These are phyloP conservation scores for Elsinoe necatrix DNA, from an alignment of 2,329 filamentous ascomycete genomes.

Conservation along the genomic window DNA sequence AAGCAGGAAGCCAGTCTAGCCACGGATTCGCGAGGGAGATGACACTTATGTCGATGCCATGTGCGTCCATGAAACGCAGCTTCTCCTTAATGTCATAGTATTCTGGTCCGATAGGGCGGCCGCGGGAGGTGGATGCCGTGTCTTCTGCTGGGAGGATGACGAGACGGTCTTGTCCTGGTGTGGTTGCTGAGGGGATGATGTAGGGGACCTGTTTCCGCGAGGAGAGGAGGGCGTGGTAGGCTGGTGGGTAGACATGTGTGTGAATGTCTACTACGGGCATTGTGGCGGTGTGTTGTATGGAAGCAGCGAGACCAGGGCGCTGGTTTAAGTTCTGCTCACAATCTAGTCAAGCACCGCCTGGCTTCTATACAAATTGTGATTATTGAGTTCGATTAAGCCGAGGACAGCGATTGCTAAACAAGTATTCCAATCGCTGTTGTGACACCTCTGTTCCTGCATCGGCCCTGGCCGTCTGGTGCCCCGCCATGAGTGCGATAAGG, in stretches of 20 bases:
- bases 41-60: slow-evolving; percentile 73
- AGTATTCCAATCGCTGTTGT: background rate
- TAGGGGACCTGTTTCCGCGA: slow-evolving; percentile 57
- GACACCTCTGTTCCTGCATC: background rate
- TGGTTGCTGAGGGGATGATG: slow-evolving; percentile 47
- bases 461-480: background rate
- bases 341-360: no score
- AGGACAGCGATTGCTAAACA: no score
- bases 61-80: slow-evolving; percentile 77
- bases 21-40: slow-evolving; percentile 88
- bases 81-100: slow-evolving; percentile 76
- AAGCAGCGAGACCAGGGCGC: background rate
- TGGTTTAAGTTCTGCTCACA: background rate
- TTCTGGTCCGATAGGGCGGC: slow-evolving; percentile 72
- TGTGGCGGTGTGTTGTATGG: slow-evolving; percentile 15
- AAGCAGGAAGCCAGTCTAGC: slow-evolving; percentile 69
- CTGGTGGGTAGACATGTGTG: slow-evolving; percentile 55
- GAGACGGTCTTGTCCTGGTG: slow-evolving; percentile 49
- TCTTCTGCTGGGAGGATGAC: slow-evolving; percentile 53
- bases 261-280: slow-evolving; percentile 49
- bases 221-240: slow-evolving; percentile 50
- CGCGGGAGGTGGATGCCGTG: slow-evolving; percentile 43
- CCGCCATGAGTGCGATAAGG: slow-evolving; percentile 3
- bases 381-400: no score
- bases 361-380: no score